phyloP scores from a whole-genome alignment of 495 filamentous ascomycete species.

The Recurvomyces mirabilis region DNA sequence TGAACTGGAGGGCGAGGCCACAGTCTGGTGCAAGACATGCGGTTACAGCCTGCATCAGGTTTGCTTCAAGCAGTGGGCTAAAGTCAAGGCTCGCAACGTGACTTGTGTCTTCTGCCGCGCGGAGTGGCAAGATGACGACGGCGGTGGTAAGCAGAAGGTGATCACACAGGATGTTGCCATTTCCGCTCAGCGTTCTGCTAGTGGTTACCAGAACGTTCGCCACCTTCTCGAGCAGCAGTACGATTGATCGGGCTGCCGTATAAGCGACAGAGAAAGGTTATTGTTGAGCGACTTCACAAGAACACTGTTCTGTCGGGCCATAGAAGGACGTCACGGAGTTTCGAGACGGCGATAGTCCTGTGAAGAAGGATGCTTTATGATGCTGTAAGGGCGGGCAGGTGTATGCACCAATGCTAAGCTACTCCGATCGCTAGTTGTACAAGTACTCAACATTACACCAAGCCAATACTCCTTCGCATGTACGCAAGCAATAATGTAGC shows the following conservation, averaged over 20 bases:
- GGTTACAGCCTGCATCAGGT: slow-evolving; percentile 65
- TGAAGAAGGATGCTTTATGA: too few relatives aligned
- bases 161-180: slow-evolving; percentile 23
- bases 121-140: slow-evolving; percentile 45
- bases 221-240: slow-evolving; percentile 11
- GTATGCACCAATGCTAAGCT: too few relatives aligned
- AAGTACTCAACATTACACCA: too few relatives aligned
- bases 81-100: slow-evolving; percentile 38
- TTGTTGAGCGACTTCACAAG: too few relatives aligned
- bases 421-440: too few relatives aligned
- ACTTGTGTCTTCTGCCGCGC: slow-evolving; percentile 58
- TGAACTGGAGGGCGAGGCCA: slow-evolving; percentile 41
- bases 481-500: too few relatives aligned
- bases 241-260: slow-evolving; percentile 2
- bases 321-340: too few relatives aligned
- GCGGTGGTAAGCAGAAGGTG: slow-evolving; percentile 31
- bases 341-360: too few relatives aligned
- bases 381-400: too few relatives aligned
- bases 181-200: background rate
- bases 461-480: too few relatives aligned
- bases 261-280: too few relatives aligned
- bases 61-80: slow-evolving; percentile 61
- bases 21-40: slow-evolving; percentile 63
- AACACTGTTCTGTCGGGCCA: too few relatives aligned
- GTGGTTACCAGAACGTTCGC: slow-evolving; percentile 9